Base-by-base conservation (phyloP, 2,329 filamentous ascomycete species). In the Colletotrichum sp. region DNA sequence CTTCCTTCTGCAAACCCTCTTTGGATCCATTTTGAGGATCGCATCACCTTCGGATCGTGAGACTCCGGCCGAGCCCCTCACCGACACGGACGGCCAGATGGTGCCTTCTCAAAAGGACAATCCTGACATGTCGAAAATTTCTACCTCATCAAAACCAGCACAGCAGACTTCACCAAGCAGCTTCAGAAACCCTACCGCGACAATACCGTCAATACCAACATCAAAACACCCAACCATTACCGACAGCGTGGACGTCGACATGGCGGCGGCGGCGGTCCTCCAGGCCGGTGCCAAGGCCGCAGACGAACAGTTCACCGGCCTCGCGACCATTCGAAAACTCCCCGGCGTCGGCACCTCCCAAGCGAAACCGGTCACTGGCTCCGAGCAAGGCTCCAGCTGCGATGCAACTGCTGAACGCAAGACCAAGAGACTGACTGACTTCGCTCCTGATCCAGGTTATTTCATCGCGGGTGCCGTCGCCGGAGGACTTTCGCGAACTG, bases 381-480 rank as follows among this genome's bases (percentile, higher is more conserved):
- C 76, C 75, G 78, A 73, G 66, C 78, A 65, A 69, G 68, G 72
- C 74, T 77, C 43, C 65, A 77, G 74, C 77, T 77, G 70, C 80
- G 77, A 74, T 74, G 72, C 72, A 70, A 67, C 79, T 75, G 80
- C 78, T 78, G 79, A 77, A 77, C 77, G 77, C 66, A 81, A 80
- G 76, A 84, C 82, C 83, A 87, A 87, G 83, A 87, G 83, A 87
- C 90, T 93, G 87, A 92, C 90, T 83, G 87, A 88, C 83, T 89
- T 93, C 88, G 88, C 95, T 84, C 94, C 94, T 84, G 91, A 95
- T 91, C 90, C 93, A 98, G 97, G 97, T 90, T 99, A 98, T 87
- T 99, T 98, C 85, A 86, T 98, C 86, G 97, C 97, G 83, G 97
- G 97, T 88, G 97, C 95, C 84, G 89, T 98, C 82, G 95, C 96